Percentiles rank a stretch among this genome's conserved stretches.
Evolutionary conservation across 2,329 filamentous ascomycete species (phyloP).

Genomic region (Cladophialophora exuberans): DNA sequence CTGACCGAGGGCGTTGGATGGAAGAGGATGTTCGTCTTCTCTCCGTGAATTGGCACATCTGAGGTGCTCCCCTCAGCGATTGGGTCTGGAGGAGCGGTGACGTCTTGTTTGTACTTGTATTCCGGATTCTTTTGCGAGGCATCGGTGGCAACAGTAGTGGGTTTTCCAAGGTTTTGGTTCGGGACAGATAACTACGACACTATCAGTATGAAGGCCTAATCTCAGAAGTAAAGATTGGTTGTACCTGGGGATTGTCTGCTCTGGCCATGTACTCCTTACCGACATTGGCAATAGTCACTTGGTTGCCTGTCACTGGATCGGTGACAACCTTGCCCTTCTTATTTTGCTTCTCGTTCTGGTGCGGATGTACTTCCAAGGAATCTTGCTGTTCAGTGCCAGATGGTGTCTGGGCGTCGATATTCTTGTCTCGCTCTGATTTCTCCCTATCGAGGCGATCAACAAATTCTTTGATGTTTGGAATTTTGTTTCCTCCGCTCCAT

Average conservation of each 20-base stretch:
- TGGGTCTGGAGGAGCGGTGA: constrained; percentile 88
- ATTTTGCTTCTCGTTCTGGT: constrained; percentile 51
- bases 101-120: constrained; percentile 83
- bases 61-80: constrained; percentile 80
- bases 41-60: constrained; percentile 92
- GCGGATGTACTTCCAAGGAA: constrained; percentile 45
- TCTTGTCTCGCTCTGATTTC: constrained; percentile 73
- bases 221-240: constrained; percentile 17
- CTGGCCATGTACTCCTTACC: constrained; percentile 70
- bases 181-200: constrained; percentile 71
- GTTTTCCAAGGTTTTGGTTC: constrained; percentile 81
- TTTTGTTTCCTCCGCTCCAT: constrained; percentile 80
- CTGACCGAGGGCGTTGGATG: constrained; percentile 89
- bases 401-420: constrained; percentile 64
- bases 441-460: constrained; percentile 76
- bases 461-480: constrained; percentile 87
- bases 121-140: constrained; percentile 73
- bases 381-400: constrained; percentile 40
- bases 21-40: constrained; percentile 95
- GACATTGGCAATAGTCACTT: constrained; percentile 84
- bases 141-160: constrained; percentile 68
- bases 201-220: constrained; percentile 11
- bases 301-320: constrained; percentile 83
- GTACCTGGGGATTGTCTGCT: constrained; percentile 72
- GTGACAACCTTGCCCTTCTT: constrained; percentile 66